Conservation (phyloP, 2,329 filamentous ascomycete genomes). For the Calonectria crousiana region DNA sequence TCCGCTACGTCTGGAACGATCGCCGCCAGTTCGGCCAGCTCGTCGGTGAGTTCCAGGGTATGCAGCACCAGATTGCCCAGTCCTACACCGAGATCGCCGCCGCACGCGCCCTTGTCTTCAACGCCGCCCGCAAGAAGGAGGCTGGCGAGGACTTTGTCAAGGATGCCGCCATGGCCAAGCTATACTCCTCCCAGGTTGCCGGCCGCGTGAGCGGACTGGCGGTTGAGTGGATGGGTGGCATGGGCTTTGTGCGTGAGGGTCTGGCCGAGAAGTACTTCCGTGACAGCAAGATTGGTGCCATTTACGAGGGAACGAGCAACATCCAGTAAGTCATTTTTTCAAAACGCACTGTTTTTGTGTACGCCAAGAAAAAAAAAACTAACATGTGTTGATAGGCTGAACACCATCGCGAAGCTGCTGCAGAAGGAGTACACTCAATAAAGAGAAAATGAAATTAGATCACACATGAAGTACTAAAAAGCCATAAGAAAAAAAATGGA, state of each 20-base stretch:
- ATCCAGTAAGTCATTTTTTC: slow-evolving; percentile 66
- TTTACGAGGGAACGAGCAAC: slow-evolving; percentile 92
- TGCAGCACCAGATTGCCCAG: slow-evolving; percentile 99
- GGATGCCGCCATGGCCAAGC: slow-evolving; percentile 98
- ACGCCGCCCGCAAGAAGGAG: slow-evolving; percentile 98
- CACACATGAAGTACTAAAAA: slow-evolving; percentile 12
- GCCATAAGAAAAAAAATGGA: slow-evolving; percentile 24
- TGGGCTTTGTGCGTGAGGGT: slow-evolving; percentile 97
- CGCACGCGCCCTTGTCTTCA: slow-evolving; percentile 92
- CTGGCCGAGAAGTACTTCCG: slow-evolving; percentile 98
- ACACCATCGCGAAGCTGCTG: slow-evolving; percentile 73
- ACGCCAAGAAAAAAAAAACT: slow-evolving; percentile 5
- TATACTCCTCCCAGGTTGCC: slow-evolving; percentile 93
- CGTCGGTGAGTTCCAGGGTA: slow-evolving; percentile 97
- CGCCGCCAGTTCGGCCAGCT: slow-evolving; percentile 95
- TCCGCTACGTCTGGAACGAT: slow-evolving; percentile 96
- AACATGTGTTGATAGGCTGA: slow-evolving; percentile 58
- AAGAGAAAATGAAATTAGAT: slow-evolving; percentile 23
- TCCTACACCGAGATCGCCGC: slow-evolving; percentile 94
- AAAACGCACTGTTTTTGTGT: too few species aligned
- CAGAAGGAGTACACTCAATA: slow-evolving; percentile 71
- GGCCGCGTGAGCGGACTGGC: slow-evolving; percentile 86
- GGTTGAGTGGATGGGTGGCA: slow-evolving; percentile 99
- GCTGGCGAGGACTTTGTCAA: slow-evolving; percentile 94
- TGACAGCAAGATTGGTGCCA: slow-evolving; percentile 98